These are phyloP conservation scores for Suillus sp. DNA, from an alignment of 768 basidiomycete species.

Conservation along the genomic window DNA sequence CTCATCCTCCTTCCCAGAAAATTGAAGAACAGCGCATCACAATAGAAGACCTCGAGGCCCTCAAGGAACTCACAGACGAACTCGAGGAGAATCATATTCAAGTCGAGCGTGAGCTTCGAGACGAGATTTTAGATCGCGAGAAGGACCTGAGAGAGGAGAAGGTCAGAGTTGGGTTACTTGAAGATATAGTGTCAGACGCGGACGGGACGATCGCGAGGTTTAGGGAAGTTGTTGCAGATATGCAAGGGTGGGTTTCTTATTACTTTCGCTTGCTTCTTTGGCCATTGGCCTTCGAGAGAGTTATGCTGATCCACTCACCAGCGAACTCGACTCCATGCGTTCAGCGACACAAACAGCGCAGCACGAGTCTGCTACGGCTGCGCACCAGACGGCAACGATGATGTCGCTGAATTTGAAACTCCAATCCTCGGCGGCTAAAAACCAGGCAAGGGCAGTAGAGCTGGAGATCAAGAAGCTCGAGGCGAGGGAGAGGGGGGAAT, in stretches of 20 bases:
- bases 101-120: constrained; percentile 87
- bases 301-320: constrained; percentile 31
- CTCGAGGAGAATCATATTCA: constrained; percentile 95
- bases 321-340: constrained; percentile 84
- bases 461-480: constrained; percentile 87
- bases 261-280: constrained; percentile 16
- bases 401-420: constrained; percentile 94
- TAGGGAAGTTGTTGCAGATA: constrained; percentile 82
- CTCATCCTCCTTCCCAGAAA: constrained; percentile 54
- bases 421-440: constrained; percentile 88
- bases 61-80: constrained; percentile 96
- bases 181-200: constrained; percentile 81
- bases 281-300: constrained; percentile 1
- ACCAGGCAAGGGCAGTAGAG: constrained; percentile 87
- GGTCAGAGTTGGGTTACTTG: constrained; percentile 40
- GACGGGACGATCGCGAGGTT: constrained; percentile 91
- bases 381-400: constrained; percentile 88
- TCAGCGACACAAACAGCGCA: constrained; percentile 85
- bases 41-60: constrained; percentile 93
- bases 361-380: constrained; percentile 78
- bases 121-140: constrained; percentile 54
- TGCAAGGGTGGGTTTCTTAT: constrained; percentile 64
- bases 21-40: constrained; percentile 97
- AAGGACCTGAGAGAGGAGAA: constrained; percentile 7
- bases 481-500: constrained; percentile 77